Evolutionary conservation across 805 yeast genomes (phyloP).

Genomic region (Suhomyces pyralidae): DNA sequence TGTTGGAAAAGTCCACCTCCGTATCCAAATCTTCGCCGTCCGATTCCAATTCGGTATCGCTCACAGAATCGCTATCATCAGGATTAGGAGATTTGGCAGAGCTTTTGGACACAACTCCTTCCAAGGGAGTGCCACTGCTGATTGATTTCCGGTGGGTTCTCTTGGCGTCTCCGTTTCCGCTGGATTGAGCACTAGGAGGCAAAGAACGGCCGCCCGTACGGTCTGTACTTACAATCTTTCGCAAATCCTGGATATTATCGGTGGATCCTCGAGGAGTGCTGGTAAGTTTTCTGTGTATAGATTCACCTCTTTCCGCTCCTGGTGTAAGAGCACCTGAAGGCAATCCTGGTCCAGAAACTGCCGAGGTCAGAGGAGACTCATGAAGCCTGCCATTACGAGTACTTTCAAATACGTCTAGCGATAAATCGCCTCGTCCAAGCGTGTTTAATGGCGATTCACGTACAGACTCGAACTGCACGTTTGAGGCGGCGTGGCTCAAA

Average conservation of each 20-base stretch:
- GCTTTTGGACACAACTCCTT: background rate
- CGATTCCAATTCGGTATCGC: slow-evolving; percentile 2
- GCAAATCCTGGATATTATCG: slow-evolving; percentile 14
- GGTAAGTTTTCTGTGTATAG: slow-evolving; percentile 6
- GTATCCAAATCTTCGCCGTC: slow-evolving; percentile 8
- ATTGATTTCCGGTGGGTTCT: slow-evolving; percentile 20
- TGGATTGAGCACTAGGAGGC: slow-evolving; percentile 14
- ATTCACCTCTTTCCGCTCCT: slow-evolving; percentile 6
- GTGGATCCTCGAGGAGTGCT: slow-evolving; percentile 17
- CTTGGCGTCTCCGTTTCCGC: slow-evolving; percentile 17
- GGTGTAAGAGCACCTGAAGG: background rate
- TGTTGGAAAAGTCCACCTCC: slow-evolving; percentile 8
- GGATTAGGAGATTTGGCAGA: background rate
- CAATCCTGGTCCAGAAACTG: background rate
- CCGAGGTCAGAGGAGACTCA: slow-evolving; percentile 2
- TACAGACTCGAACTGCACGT: slow-evolving; percentile 47
- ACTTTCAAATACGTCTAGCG: slow-evolving; percentile 27
- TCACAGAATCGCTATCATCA: slow-evolving; percentile 3
- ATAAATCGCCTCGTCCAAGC: slow-evolving; percentile 48
- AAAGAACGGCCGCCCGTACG: slow-evolving; percentile 10
- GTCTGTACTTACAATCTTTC: slow-evolving; percentile 18
- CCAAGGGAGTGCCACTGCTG: slow-evolving; percentile 8
- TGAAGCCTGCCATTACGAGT: slow-evolving; percentile 5
- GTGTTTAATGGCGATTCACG: slow-evolving; percentile 46
- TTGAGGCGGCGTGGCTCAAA: slow-evolving; percentile 17